phyloP scores from a whole-genome alignment of 495 filamentous ascomycete species.

The Penicillium odoratum region DNA sequence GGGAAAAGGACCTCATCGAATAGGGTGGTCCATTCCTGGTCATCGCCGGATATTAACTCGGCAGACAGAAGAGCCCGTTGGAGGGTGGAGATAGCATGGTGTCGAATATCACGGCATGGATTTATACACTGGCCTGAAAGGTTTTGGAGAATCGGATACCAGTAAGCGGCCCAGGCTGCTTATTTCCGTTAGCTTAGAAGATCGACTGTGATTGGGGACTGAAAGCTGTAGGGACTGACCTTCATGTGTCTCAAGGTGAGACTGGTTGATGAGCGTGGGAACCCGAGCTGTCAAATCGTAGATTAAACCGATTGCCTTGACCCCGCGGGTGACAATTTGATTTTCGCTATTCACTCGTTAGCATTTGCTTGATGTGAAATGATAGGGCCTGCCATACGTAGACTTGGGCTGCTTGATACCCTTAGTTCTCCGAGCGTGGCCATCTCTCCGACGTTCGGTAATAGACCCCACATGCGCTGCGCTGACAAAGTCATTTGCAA shows the following conservation, averaged over 20 bases:
- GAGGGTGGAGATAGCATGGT: constrained; percentile 82
- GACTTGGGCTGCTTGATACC: constrained; percentile 56
- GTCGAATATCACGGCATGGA: constrained; percentile 89
- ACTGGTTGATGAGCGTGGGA: constrained; percentile 83
- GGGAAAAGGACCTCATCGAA: constrained; percentile 95
- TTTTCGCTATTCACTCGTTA: constrained; percentile 56
- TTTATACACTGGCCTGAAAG: constrained; percentile 90
- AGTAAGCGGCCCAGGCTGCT: constrained; percentile 94
- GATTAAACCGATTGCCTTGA: constrained; percentile 77
- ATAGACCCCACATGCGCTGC: constrained; percentile 78
- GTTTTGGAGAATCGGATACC: constrained; percentile 90
- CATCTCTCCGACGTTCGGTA: constrained; percentile 78
- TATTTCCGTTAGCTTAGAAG: constrained; percentile 16
- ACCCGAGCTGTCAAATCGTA: constrained; percentile 77
- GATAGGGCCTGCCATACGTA: constrained; percentile 46
- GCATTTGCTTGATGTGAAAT: not conserved
- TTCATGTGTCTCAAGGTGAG: constrained; percentile 85
- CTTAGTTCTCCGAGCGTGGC: constrained; percentile 48
- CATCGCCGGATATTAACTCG: constrained; percentile 71
- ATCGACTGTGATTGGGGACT: not conserved
- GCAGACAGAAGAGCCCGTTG: constrained; percentile 83
- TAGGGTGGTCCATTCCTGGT: constrained; percentile 91
- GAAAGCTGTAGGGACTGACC: constrained; percentile 45
- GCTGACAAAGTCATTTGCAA: constrained; percentile 88
- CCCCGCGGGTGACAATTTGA: constrained; percentile 71